Evolutionary conservation across 805 yeast species (phyloP), one percentile per base, ranked within the genome.

Genomic region (Candida adriatica): DNA sequence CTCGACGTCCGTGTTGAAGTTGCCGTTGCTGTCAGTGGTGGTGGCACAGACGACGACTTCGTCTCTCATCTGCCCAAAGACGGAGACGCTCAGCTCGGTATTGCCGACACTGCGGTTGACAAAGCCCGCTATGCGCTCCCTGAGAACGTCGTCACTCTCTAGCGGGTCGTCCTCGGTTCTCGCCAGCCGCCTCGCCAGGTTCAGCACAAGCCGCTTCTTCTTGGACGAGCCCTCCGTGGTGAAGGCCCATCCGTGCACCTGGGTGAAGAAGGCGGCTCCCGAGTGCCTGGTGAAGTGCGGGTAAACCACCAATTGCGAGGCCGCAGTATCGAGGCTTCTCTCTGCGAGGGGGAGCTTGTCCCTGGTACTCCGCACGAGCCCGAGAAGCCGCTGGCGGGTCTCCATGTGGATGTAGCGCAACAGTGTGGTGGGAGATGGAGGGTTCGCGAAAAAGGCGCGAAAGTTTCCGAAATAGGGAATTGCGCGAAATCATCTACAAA

Each of bases 171-270:
- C 50, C 5, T 55, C 39, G 5, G 60, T 29, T 30, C 74, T 71
- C 0, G 77, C 70, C 30, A 82, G 60, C 53, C 83, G 86, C 38
- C 73, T 73, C 4, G 86, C 84, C 26, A 86, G 56, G 1, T 86
- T 68, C 15, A 81, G 53, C 19, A 88, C 62, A 26, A 88, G 53
- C 36, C 78, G 61, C 54, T 86, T 85, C 48, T 80, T 85, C 25
- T 94, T 63, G 18, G 72, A 69, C 64, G 75, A 70, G 7, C 69
- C 61, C 1, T 94, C 94, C 0, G 87, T 85, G 25, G 82, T 65
- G 32, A 48, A 68, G 8, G 73, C 66, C 70, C 82, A 73, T 6
- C 96, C 95, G 26, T 83, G 66, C 3, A 88, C 73, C 21, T 75
- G 74, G 2, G 80, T 70, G 24, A 70, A 69, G 41, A 62, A 73